phyloP scores from a whole-genome alignment of 257 asterid species.

The Nyctanthes arbortristis region DNA sequence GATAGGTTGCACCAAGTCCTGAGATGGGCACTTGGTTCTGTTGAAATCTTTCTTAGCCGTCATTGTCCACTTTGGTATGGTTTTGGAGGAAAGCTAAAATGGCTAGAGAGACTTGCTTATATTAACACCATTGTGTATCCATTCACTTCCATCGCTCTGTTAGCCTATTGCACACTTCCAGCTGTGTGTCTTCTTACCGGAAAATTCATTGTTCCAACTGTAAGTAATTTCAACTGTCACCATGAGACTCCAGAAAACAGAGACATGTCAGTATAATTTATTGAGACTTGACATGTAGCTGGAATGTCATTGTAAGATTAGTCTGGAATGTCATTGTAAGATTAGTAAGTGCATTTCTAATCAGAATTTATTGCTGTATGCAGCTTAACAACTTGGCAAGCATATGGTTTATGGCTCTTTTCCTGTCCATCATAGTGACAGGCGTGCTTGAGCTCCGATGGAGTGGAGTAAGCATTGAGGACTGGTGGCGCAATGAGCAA shows the following conservation, averaged over 20 bases:
- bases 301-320: neutral
- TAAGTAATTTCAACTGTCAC: constrained; percentile 35
- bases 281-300: no score
- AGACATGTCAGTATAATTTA: neutral
- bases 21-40: constrained; percentile 94
- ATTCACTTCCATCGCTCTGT: constrained; percentile 77
- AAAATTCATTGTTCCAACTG: constrained; percentile 81
- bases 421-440: constrained; percentile 71
- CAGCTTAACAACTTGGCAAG: constrained; percentile 80
- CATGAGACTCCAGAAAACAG: neutral
- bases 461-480: constrained; percentile 90
- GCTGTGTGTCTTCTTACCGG: constrained; percentile 90
- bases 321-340: no score
- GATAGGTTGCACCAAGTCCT: constrained; percentile 87
- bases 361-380: constrained; percentile 15
- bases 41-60: constrained; percentile 82
- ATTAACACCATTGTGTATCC: constrained; percentile 81
- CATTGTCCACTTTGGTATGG: constrained; percentile 94
- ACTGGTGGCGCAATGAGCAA: constrained; percentile 90
- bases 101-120: constrained; percentile 77
- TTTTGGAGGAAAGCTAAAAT: constrained; percentile 73
- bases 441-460: constrained; percentile 81
- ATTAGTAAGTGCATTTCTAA: constrained; percentile 14
- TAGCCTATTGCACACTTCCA: constrained; percentile 82
- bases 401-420: constrained; percentile 80